Evolutionary conservation across 1,139 yeast genomes (phyloP), one percentile per base, ranked within the genome.

Genomic region (Scheffersomyces insectosa): DNA sequence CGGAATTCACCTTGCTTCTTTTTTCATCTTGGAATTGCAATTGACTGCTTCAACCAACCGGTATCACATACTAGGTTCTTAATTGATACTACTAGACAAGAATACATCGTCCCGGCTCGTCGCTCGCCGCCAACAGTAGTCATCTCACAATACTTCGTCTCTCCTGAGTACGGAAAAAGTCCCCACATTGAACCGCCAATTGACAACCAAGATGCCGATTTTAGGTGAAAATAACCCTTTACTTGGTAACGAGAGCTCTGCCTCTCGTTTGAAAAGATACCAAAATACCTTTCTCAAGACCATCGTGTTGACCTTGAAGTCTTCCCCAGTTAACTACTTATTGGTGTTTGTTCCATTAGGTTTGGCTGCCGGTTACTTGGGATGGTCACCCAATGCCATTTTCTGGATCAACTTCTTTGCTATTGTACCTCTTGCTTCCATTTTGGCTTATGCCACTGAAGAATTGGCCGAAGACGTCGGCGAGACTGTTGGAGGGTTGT

Each of bases 371-470:
- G 96, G 93, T 3, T 62, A 63, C 38, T 61, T 83, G 14, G 73
- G 65, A 9, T 77, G 83, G 77, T 69, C 82, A 5, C 72, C 96
- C 10, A 72, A 75, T 38, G 72, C 79, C 41, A 71, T 83, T 3
- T 93, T 93, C 58, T 62, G 79, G 64, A 69, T 89, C 55, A 93
- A 93, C 62, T 93, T 93, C 68, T 61, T 88, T 46, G 97, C 96
- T 25, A 93, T 93, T 54, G 82, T 93, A 31, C 99, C 99, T 13
- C 73, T 93, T 57, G 99, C 99, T 7, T 87, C 96, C 2, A 74
- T 89, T 28, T 73, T 91, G 46, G 93, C 96, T 0, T 90, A 75
- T 68, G 95, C 97, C 13, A 93, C 99, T 2, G 99, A 93, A 63
- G 96, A 90, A 59, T 75, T 93, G 48, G 82, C 97, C 33, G 88